These are phyloP conservation scores for Aspergillus sp. DNA, from an alignment of 2,329 filamentous ascomycete species.

Conservation along the genomic window DNA sequence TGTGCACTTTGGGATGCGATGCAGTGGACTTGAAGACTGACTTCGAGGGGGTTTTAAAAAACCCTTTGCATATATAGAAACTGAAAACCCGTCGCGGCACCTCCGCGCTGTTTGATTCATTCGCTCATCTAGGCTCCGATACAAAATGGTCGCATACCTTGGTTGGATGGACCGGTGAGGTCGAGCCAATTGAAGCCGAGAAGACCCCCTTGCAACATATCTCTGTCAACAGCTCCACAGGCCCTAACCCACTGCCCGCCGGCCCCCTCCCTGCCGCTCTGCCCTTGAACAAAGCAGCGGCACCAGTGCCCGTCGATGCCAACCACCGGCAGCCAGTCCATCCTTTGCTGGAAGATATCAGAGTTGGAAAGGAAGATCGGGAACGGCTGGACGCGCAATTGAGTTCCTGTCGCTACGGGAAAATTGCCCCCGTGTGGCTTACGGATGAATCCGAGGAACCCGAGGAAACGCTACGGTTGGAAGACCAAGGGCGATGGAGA, in stretches of 20 bases:
- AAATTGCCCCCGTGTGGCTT: conserved; percentile 82
- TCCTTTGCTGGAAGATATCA: conserved; percentile 59
- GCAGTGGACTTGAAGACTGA: neutral
- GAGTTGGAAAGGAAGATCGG: conserved; percentile 62
- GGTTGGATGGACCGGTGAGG: conserved; percentile 91
- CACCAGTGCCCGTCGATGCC: conserved; percentile 66
- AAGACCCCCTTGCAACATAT: conserved; percentile 24
- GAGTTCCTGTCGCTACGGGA: conserved; percentile 63
- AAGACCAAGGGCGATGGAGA: conserved; percentile 79
- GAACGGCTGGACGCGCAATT: conserved; percentile 66
- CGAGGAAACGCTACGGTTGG: conserved; percentile 61
- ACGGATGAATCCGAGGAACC: conserved; percentile 64
- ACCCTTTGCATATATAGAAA: conserved; percentile 49
- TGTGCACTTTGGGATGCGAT: no score
- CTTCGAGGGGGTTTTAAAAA: neutral
- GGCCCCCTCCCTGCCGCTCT: conserved; percentile 20
- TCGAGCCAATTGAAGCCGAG: conserved; percentile 42
- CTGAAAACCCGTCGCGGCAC: conserved; percentile 72
- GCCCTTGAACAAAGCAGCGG: conserved; percentile 65
- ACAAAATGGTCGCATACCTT: conserved; percentile 86
- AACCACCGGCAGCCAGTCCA: conserved; percentile 49
- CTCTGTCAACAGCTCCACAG: conserved; percentile 16
- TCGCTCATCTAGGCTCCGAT: conserved; percentile 77
- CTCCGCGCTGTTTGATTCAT: conserved; percentile 86
- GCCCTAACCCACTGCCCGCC: conserved; percentile 5